Base-by-base conservation (phyloP, 176 grass and related monocot species). In the Rhipidocladum racemiflorum region DNA sequence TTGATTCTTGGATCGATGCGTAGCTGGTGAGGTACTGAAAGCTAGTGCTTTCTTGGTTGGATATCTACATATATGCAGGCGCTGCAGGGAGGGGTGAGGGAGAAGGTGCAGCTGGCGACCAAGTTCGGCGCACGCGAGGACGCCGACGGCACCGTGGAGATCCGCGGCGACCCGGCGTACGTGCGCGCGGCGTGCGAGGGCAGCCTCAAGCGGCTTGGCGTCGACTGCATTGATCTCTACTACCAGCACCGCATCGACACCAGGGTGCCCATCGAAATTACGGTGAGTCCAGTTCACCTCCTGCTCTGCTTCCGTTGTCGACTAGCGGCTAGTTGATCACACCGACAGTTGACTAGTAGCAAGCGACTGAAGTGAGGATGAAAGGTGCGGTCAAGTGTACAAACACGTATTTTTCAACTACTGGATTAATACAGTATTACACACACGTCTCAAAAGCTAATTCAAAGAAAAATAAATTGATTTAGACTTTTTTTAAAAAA, bases 71-170 rank as follows among this genome's bases (percentile, higher is more conserved):
- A n/a, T n/a, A 38, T 38, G 36, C 49, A 90, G 88, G 88, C 84
- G 25, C 27, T 90, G 14, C 80, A 80, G 65, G 88, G 80, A 2
- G 88, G 74, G 61, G 9, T 84, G 29, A 86, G 84, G 82, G 74
- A 90, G 79, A 87, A 90, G 74, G 88, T 90, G 30, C 39, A 90
- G 61, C 49, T 87, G 16, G 88, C 84, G 7, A 90, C 84, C 21
- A 90, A 90, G 79, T 90, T 90, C 63, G 88, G 84, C n/a, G 4
- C 76, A 38, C 4, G 36, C 48, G 45, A 17, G 36, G 28, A 62
- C 45, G 16, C 9, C 45, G 84, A 84, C 61, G 21, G 8, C 53
- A 55, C 23, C 20, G 0, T 0, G 21, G 54, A 56, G 54, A 24
- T 56, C 21, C 54, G 9, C 54, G 54, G 54, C 7, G 54, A 56